Evolutionary conservation across 1,139 yeast species (phyloP), one percentile per base, ranked within the genome.

Genomic region (Yamadazyma mexicana): DNA sequence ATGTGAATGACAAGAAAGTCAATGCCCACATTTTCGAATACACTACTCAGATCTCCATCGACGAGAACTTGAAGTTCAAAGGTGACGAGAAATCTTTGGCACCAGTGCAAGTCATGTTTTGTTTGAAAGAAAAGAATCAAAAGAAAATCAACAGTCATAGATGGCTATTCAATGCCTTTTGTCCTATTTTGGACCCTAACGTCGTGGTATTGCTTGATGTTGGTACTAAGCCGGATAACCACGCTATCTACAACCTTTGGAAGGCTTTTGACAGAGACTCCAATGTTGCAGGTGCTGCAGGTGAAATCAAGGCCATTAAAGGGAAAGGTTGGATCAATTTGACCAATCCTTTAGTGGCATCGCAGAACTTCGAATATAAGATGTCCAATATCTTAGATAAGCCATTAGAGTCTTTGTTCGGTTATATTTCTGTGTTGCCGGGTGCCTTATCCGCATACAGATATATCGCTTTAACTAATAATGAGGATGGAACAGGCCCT

Each of bases 241-340:
- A 84, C 40, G 91, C 98, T 0, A 69, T 91, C 28, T 92, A 92
- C 56, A 92, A 89, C 51, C 69, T 92, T 46, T 92, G 98, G 98
- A 92, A 92, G 62, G 95, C 96, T 0, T 92, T 92, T 59, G 98
- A 92, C 59, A 77, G 83, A 52, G 97, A 92, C 59, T 88, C 97
- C 1, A 89, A 91, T 54, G 96, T 91, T 40, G 98, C 96, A 1
- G 98, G 98, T 49, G 98, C 96, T 1, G 96, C 97, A 14, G 98
- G 98, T 45, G 97, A 92, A 62, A 89, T 92, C 56, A 86, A 85
- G 47, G 89, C 97, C 1, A 85, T 91, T 87, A 87, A 86, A 52
- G 98, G 98, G 33, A 85, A 81, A 56, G 85, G 82, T 14, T 87
- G 96, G 77, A 57, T 69, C 18, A 87, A 88, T 47, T 68, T 92